phyloP scores from a whole-genome alignment of 192 early-diverging fungal species.

The Rhizophagus clarus region DNA sequence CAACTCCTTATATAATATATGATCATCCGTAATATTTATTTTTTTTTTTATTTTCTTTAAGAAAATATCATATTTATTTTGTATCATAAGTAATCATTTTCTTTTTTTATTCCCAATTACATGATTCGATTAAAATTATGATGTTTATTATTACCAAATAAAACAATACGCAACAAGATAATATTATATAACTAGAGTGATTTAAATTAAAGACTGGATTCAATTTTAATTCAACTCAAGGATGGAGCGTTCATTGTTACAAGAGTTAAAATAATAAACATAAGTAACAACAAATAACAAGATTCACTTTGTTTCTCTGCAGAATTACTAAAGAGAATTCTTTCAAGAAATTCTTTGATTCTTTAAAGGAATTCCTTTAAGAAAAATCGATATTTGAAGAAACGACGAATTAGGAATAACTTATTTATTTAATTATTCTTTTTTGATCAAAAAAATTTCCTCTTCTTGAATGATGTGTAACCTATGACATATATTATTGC shows the following conservation, averaged over 20 bases:
- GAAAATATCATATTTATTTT: neutral
- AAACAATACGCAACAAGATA: neutral
- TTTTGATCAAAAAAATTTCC: too few species aligned
- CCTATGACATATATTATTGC: too few species aligned
- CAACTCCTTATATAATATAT: neutral
- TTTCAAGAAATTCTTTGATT: neutral
- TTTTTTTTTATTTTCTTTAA: neutral
- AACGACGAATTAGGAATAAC: too few species aligned
- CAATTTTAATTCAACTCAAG: too few species aligned
- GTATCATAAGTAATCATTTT: neutral
- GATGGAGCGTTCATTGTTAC: too few species aligned
- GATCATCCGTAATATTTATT: neutral
- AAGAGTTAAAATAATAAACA: too few species aligned
- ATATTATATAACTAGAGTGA: neutral
- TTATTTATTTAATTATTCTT: too few species aligned
- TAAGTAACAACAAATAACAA: too few species aligned
- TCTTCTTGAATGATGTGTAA: too few species aligned
- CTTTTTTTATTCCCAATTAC: neutral
- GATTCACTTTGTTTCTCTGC: neutral
- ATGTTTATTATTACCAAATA: neutral
- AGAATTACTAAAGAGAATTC: neutral
- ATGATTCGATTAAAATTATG: neutral
- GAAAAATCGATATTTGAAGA: too few species aligned
- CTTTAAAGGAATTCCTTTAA: too few species aligned
- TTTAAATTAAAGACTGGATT: too few species aligned